Conservation (phyloP, 2,329 filamentous ascomycete genomes). For the Cladophialophora psammophila region DNA sequence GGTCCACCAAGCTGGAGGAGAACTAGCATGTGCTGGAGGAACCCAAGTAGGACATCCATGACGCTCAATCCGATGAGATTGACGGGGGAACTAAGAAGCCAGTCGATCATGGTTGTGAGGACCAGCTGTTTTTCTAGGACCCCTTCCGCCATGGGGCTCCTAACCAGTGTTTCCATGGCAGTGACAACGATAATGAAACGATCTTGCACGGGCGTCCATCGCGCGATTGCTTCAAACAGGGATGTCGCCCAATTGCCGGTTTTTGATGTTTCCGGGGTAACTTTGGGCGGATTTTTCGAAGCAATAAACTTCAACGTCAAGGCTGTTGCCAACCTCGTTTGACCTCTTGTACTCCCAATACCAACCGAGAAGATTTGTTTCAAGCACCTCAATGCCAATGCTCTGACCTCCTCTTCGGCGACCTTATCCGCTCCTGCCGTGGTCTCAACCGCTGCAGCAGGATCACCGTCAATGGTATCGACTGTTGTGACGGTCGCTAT, state of each 20-base stretch:
- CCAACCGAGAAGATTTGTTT: constrained; percentile 80
- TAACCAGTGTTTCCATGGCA: constrained; percentile 76
- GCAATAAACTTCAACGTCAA: constrained; percentile 77
- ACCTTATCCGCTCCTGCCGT: constrained; percentile 87
- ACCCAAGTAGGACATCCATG: constrained; percentile 88
- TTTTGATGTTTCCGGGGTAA: constrained; percentile 51
- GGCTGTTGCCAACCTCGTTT: constrained; percentile 78
- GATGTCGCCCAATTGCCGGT: constrained; percentile 79
- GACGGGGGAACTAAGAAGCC: constrained; percentile 82
- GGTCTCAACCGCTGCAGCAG: constrained; percentile 72
- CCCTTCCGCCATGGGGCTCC: constrained; percentile 72
- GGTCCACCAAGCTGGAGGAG: constrained; percentile 71
- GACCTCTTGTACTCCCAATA: constrained; percentile 72
- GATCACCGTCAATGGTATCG: constrained; percentile 73
- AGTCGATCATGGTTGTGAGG: constrained; percentile 79
- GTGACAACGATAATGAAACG: constrained; percentile 89
- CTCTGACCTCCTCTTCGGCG: constrained; percentile 85
- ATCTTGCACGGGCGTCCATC: constrained; percentile 93
- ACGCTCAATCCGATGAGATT: constrained; percentile 95
- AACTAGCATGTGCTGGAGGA: constrained; percentile 82
- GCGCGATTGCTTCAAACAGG: constrained; percentile 78
- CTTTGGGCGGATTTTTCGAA: constrained; percentile 60
- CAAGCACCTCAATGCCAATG: constrained; percentile 84
- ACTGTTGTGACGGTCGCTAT: constrained; percentile 77
- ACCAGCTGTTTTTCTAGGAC: constrained; percentile 76